Conservation (phyloP, 2,329 filamentous ascomycete genomes). For the Stemphylium lycopersici region DNA sequence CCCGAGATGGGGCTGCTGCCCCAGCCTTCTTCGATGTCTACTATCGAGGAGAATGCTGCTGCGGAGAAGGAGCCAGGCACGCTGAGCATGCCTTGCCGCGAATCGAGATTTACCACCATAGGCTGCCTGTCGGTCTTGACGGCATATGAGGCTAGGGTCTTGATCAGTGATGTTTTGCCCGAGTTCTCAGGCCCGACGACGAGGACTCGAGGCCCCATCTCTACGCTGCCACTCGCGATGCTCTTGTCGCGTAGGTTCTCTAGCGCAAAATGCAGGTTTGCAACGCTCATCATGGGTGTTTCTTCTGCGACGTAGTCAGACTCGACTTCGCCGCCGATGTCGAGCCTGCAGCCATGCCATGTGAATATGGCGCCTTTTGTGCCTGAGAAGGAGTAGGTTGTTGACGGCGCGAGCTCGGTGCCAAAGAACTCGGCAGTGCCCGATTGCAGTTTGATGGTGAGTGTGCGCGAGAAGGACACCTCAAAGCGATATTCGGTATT, state of each 20-base stretch:
- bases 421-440: constrained; percentile 94
- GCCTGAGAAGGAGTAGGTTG: constrained; percentile 80
- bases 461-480: constrained; percentile 42
- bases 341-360: constrained; percentile 87
- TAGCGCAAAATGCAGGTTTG: constrained; percentile 88
- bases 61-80: constrained; percentile 79
- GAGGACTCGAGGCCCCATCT: constrained; percentile 78
- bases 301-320: constrained; percentile 75
- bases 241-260: constrained; percentile 72
- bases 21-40: constrained; percentile 90
- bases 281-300: constrained; percentile 78
- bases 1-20: constrained; percentile 90
- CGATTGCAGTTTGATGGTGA: constrained; percentile 66
- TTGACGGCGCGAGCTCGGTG: constrained; percentile 83
- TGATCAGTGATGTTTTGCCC: constrained; percentile 83
- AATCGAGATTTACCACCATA: constrained; percentile 83
- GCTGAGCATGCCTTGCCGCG: constrained; percentile 66
- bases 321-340: constrained; percentile 74
- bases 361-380: constrained; percentile 88
- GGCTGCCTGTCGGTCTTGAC: constrained; percentile 76
- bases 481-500: constrained; percentile 56
- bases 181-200: constrained; percentile 78
- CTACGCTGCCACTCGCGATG: constrained; percentile 38
- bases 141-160: constrained; percentile 80
- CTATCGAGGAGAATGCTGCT: constrained; percentile 82